Evolutionary conservation across 169 alveolate genomes (phyloP).

Genomic region (Eimeria acervulina): DNA sequence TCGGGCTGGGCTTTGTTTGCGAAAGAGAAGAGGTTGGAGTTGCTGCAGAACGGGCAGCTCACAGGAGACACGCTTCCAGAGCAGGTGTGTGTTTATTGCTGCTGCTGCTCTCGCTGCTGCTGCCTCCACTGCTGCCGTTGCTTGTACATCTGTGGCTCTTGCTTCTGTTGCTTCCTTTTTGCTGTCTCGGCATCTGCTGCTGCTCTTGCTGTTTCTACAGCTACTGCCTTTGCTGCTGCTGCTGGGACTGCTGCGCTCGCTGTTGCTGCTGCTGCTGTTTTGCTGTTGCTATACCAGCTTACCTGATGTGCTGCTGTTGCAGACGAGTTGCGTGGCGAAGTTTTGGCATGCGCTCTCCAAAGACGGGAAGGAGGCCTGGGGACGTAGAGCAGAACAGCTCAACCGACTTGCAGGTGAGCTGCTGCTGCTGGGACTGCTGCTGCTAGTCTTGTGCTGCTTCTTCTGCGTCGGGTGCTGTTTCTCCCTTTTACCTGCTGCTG

Average conservation of each 20-base stretch:
- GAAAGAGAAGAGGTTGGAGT: slow-evolving; percentile 75
- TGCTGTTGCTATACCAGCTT: background rate
- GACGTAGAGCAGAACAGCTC: slow-evolving; percentile 79
- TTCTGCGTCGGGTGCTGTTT: background rate
- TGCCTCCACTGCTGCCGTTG: background rate
- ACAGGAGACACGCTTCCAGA: slow-evolving; percentile 82
- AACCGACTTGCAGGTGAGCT: slow-evolving; percentile 72
- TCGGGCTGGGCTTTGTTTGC: slow-evolving; percentile 82
- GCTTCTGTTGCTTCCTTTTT: background rate
- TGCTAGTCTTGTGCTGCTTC: background rate
- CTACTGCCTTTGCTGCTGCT: background rate
- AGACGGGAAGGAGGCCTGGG: slow-evolving; percentile 78
- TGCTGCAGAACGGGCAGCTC: slow-evolving; percentile 68
- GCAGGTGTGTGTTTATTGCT: background rate
- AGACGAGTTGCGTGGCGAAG: slow-evolving; percentile 79
- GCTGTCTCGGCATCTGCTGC: background rate
- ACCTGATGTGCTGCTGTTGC: background rate
- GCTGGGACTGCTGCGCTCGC: background rate
- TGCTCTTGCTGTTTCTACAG: background rate
- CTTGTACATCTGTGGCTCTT: background rate
- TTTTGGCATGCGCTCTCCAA: slow-evolving; percentile 79
- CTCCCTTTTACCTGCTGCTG: background rate
- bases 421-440: slow-evolving; percentile 43
- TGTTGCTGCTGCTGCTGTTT: background rate
- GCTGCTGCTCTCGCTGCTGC: background rate